phyloP scores from a whole-genome alignment of 2,329 filamentous ascomycete genomes.

The Ophiostoma pallidulum region DNA sequence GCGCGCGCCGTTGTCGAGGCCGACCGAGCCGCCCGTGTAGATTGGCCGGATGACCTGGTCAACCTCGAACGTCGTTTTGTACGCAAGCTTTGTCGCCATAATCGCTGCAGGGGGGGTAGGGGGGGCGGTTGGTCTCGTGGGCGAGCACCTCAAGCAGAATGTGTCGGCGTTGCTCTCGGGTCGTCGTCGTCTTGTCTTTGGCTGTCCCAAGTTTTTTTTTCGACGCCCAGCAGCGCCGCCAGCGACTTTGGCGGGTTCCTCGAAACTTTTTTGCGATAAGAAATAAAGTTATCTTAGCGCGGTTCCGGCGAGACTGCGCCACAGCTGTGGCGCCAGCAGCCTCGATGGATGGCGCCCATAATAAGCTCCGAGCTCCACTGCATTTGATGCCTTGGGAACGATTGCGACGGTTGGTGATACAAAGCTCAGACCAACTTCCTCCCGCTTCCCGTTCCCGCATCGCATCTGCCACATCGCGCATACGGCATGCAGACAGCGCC shows the following conservation, averaged over 20 bases:
- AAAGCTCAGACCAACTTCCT: background rate
- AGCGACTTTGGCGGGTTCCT: constrained; percentile 3
- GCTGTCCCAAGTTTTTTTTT: background rate
- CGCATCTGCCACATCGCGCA: constrained; percentile 3
- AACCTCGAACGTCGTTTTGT: constrained; percentile 85
- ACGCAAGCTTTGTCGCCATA: constrained; percentile 53
- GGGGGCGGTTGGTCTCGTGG: background rate
- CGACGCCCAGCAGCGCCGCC: background rate
- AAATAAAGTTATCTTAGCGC: constrained; percentile 32
- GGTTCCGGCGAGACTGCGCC: background rate
- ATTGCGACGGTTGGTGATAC: background rate
- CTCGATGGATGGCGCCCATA: too few relatives aligned
- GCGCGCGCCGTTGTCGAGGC: constrained; percentile 69
- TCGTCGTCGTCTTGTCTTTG: background rate
- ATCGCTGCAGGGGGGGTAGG: constrained; percentile 12
- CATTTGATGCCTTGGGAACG: too few relatives aligned
- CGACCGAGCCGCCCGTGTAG: constrained; percentile 82
- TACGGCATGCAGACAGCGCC: constrained; percentile 1
- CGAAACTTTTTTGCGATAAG: constrained; percentile 21
- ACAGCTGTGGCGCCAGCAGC: constrained; percentile 9
- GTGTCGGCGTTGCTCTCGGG: background rate
- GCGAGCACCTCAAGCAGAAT: background rate
- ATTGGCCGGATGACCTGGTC: constrained; percentile 80
- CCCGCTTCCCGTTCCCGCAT: constrained; percentile 3
- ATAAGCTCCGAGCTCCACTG: too few relatives aligned